phyloP scores from a whole-genome alignment of 768 basidiomycete species.

The Boletus vinaceobasis region DNA sequence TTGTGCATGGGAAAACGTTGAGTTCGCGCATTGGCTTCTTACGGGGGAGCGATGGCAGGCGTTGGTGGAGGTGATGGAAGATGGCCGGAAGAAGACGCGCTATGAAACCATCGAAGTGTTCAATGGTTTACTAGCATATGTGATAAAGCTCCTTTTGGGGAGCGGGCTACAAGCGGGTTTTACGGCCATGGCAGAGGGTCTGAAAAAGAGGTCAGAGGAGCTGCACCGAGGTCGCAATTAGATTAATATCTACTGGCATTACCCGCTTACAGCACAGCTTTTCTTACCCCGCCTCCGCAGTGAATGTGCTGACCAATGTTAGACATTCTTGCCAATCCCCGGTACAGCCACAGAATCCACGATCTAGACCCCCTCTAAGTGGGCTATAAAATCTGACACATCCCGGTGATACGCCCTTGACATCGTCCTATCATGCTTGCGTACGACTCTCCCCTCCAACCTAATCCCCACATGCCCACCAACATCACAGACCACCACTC shows the following conservation, averaged over 20 bases:
- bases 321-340: conserved; percentile 23
- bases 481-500: conserved; percentile 7
- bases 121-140: conserved; percentile 50
- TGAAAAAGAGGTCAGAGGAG: conserved; percentile 52
- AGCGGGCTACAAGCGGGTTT: conserved; percentile 45
- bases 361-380: conserved; percentile 22
- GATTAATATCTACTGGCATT: too few species aligned
- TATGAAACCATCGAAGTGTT: conserved; percentile 69
- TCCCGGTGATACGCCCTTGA: conserved; percentile 2
- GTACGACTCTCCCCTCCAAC: too few species aligned
- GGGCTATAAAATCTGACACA: conserved; percentile 19
- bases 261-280: neutral
- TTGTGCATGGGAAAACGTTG: conserved; percentile 51
- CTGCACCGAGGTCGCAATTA: neutral
- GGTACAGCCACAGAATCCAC: conserved; percentile 21
- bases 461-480: conserved; percentile 6
- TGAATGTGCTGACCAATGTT: conserved; percentile 18
- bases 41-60: conserved; percentile 61
- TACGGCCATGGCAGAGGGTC: conserved; percentile 50
- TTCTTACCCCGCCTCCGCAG: neutral
- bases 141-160: conserved; percentile 45
- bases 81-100: conserved; percentile 45
- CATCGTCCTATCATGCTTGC: conserved; percentile 19
- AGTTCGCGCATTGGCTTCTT: conserved; percentile 47
- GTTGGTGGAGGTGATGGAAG: conserved; percentile 43